Evolutionary conservation across 1,284 basidiomycete species (phyloP).

Genomic region (Veloporphyrellus conicus): DNA sequence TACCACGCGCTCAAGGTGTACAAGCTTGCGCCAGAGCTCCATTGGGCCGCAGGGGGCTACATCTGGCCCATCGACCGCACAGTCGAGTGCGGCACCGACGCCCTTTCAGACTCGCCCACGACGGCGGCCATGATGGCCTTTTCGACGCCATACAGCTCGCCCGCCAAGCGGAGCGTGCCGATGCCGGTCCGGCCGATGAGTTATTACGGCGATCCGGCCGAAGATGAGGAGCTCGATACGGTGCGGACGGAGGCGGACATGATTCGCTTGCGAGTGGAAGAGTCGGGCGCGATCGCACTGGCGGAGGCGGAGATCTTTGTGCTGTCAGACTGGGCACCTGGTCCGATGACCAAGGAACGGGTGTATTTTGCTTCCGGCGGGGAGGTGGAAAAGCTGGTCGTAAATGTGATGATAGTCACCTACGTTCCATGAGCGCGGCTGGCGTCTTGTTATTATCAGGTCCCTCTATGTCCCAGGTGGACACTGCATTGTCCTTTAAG

Average conservation of each 20-base stretch:
- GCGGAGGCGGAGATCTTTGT: slow-evolving; percentile 59
- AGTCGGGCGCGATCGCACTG: slow-evolving; percentile 63
- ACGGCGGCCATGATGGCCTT: slow-evolving; percentile 31
- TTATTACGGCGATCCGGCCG: slow-evolving; percentile 37
- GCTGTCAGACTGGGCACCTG: slow-evolving; percentile 52
- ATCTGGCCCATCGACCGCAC: slow-evolving; percentile 71
- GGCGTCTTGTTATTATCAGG: neutral
- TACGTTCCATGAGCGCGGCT: slow-evolving; percentile 42
- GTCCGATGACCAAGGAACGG: slow-evolving; percentile 56
- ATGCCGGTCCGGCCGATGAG: slow-evolving; percentile 40
- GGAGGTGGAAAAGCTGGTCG: slow-evolving; percentile 65
- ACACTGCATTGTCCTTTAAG: neutral
- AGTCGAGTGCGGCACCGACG: slow-evolving; percentile 57
- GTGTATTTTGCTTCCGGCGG: slow-evolving; percentile 65
- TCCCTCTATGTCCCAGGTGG: neutral
- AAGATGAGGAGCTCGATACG: slow-evolving; percentile 36
- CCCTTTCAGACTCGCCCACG: slow-evolving; percentile 35
- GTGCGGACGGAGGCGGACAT: slow-evolving; percentile 36
- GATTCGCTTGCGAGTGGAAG: slow-evolving; percentile 54
- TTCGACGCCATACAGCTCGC: slow-evolving; percentile 32
- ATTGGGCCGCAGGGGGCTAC: slow-evolving; percentile 76
- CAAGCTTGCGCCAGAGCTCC: slow-evolving; percentile 67
- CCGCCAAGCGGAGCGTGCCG: slow-evolving; percentile 28
- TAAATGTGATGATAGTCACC: slow-evolving; percentile 66
- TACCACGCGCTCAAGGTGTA: slow-evolving; percentile 73